A percentile compares a stretch with the other conserved stretches of the same genome.
Conservation (phyloP, 148 eudicot genomes). For the Simmondsia chinensis region DNA sequence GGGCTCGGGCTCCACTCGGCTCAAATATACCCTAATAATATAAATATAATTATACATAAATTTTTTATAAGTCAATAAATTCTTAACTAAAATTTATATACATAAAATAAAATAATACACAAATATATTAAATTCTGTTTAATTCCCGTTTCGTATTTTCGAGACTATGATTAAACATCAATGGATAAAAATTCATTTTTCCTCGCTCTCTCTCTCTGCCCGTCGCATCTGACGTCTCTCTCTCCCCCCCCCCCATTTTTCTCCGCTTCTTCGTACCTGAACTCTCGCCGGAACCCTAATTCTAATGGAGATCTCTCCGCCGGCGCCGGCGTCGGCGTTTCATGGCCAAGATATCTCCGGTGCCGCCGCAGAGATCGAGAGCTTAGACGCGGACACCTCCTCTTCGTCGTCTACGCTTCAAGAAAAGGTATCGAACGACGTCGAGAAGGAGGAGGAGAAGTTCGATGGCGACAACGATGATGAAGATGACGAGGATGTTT, state of each 20-base stretch:
- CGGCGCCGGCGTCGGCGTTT: conserved; percentile 10
- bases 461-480: conserved; percentile 14
- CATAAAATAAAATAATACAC: no score
- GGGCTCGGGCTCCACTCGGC: no score
- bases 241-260: neutral
- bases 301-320: conserved; percentile 40
- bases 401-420: conserved; percentile 12
- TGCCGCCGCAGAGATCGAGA: conserved; percentile 12
- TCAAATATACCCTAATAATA: no score
- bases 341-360: conserved; percentile 8
- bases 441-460: conserved; percentile 9
- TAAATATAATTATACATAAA: no score
- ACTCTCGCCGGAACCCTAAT: conserved; percentile 18
- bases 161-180: no score
- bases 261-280: conserved; percentile 4
- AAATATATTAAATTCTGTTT: no score
- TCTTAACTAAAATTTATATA: no score
- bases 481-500: conserved; percentile 72
- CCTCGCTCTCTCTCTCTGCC: neutral
- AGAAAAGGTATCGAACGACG: conserved; percentile 12
- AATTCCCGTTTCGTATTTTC: no score
- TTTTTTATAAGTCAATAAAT: no score
- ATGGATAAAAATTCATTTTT: no score
- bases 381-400: conserved; percentile 7
- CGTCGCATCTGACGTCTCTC: conserved; percentile 1